These are phyloP conservation scores for Stephania japonica DNA, from an alignment of 164 flowering plant species.

Conservation along the genomic window DNA sequence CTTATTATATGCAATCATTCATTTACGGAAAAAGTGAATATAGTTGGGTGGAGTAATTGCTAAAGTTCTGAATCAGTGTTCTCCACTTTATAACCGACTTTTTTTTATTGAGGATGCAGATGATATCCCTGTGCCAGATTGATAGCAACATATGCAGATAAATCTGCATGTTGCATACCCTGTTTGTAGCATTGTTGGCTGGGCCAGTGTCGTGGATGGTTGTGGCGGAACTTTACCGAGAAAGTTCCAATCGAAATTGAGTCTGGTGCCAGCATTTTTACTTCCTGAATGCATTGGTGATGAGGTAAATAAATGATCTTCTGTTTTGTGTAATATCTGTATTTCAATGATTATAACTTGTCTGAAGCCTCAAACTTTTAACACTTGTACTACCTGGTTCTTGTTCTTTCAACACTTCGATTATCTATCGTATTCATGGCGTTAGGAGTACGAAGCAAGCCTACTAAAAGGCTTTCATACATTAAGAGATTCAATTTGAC, in stretches of 20 bases:
- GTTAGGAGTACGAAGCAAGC: too few species aligned
- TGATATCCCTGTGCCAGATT: not conserved
- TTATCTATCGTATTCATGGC: not conserved
- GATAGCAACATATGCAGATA: not conserved
- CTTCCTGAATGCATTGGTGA: not conserved
- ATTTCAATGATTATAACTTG: too few species aligned
- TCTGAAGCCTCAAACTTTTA: too few species aligned
- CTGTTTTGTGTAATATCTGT: too few species aligned
- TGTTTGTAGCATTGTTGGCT: too few species aligned
- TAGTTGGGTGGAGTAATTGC: not conserved
- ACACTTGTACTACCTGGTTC: not conserved
- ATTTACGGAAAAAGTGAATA: not conserved
- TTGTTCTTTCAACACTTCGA: not conserved
- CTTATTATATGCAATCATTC: not conserved
- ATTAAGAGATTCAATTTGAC: too few species aligned
- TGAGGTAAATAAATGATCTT: not conserved
- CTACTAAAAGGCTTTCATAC: too few species aligned
- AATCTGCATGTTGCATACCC: not conserved
- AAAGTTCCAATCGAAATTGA: not conserved
- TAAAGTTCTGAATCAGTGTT: not conserved
- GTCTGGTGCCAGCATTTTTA: not conserved
- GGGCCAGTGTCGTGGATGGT: not conserved
- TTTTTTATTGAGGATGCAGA: not conserved
- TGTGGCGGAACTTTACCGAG: not conserved
- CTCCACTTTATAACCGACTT: too few species aligned